phyloP scores from a whole-genome alignment of 2,329 filamentous ascomycete species.

The Neophaeococcomyces aloes region DNA sequence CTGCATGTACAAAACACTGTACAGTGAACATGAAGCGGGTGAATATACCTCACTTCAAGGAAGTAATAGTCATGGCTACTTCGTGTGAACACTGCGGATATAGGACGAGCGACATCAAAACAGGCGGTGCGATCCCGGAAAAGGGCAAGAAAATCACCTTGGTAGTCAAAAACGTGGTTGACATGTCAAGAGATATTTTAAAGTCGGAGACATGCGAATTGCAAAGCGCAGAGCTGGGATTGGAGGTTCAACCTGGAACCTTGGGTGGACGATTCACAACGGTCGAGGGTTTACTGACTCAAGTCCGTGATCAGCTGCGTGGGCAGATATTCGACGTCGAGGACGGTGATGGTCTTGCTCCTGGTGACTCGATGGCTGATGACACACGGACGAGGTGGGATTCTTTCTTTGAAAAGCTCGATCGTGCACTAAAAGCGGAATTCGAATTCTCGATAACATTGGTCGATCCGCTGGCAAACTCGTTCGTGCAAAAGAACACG shows the following conservation, averaged over 20 bases:
- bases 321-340: constrained; percentile 74
- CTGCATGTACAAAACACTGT: constrained; percentile 76
- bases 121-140: constrained; percentile 80
- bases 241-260: constrained; percentile 84
- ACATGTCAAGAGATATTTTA: constrained; percentile 84
- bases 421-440: constrained; percentile 68
- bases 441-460: constrained; percentile 73
- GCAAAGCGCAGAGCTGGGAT: constrained; percentile 73
- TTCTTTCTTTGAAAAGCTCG: constrained; percentile 66
- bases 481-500: constrained; percentile 80
- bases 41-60: constrained; percentile 94
- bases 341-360: constrained; percentile 39
- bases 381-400: constrained; percentile 64
- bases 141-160: constrained; percentile 77
- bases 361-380: constrained; percentile 66
- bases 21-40: constrained; percentile 98
- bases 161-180: constrained; percentile 55
- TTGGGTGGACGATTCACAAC: constrained; percentile 95
- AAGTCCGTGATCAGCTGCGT: constrained; percentile 82
- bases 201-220: constrained; percentile 90
- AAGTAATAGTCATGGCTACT: constrained; percentile 91
- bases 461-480: constrained; percentile 79
- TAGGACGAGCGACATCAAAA: constrained; percentile 94
- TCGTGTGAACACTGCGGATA: constrained; percentile 88
- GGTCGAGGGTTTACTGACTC: constrained; percentile 82